Evolutionary conservation across 768 basidiomycete species (phyloP).

Genomic region (Russula earlei): DNA sequence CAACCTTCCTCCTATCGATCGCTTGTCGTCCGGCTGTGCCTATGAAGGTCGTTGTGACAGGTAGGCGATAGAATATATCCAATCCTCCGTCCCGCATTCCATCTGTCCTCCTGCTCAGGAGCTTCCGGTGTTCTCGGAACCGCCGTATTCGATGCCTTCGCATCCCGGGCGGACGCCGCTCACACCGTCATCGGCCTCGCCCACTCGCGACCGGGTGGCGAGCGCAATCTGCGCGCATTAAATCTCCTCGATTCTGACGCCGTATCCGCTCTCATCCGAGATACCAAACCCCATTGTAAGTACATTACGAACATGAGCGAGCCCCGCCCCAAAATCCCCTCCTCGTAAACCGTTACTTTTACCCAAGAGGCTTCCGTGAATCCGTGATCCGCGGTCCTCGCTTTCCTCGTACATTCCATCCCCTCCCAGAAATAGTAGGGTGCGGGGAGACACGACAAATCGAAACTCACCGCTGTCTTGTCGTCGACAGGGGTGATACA

Average conservation of each 20-base stretch:
- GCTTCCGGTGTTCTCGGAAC: slow-evolving; percentile 88
- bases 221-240: slow-evolving; percentile 37
- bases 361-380: neutral
- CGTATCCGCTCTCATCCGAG: slow-evolving; percentile 44
- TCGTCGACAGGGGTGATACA: slow-evolving; percentile 68
- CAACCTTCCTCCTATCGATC: neutral
- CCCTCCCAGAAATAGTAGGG: neutral
- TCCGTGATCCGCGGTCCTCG: neutral
- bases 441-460: neutral
- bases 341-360: no score
- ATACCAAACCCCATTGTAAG: slow-evolving; percentile 64
- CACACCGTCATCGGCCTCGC: slow-evolving; percentile 60
- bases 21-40: neutral
- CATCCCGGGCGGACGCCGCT: slow-evolving; percentile 27
- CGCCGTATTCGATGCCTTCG: slow-evolving; percentile 61
- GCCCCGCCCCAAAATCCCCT: neutral
- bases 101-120: slow-evolving; percentile 36
- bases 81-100: neutral
- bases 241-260: slow-evolving; percentile 56
- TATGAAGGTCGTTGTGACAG: slow-evolving; percentile 50
- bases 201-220: slow-evolving; percentile 50
- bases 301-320: slow-evolving; percentile 5
- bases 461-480: neutral
- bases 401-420: no score
- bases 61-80: slow-evolving; percentile 21